Percentiles rank a stretch among this genome's conserved stretches.
phyloP scores from a whole-genome alignment of 176 grass and related monocot species.

The Oryza officinalis region DNA sequence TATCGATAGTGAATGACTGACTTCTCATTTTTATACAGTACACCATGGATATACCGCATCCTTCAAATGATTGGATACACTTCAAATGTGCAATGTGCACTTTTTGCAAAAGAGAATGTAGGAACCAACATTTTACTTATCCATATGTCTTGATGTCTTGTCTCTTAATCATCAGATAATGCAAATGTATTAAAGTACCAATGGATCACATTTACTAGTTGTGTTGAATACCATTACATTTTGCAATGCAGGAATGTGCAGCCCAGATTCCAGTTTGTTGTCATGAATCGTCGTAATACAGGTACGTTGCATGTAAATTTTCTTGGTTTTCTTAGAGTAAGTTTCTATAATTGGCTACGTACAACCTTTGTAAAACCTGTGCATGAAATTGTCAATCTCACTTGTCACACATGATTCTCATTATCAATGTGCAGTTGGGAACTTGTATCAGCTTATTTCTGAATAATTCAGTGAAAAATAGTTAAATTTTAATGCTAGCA shows the following conservation, averaged over 20 bases:
- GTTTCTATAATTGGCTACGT: not conserved
- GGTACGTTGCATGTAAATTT: conserved; percentile 20
- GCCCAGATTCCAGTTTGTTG: conserved; percentile 67
- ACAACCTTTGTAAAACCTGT: not conserved
- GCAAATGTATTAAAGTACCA: not conserved
- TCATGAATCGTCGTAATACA: conserved; percentile 75
- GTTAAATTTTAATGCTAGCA: not conserved
- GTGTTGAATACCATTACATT: not conserved
- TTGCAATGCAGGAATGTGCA: conserved; percentile 48
- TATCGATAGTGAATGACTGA: not conserved
- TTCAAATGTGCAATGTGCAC: not conserved
- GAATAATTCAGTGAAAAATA: not conserved
- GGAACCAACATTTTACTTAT: not conserved
- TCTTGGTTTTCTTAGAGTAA: not conserved
- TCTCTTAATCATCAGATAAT: not conserved
- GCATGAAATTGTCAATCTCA: not conserved
- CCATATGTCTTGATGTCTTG: not conserved
- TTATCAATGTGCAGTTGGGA: not conserved
- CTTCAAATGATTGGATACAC: not conserved
- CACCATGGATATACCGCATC: not conserved
- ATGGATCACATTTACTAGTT: not conserved
- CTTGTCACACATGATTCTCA: not conserved
- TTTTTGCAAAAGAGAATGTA: not conserved
- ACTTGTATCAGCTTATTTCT: not conserved
- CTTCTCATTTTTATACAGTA: not conserved